Conservation (phyloP, 2,329 filamentous ascomycete genomes). For the Scedosporium dehoogii region DNA sequence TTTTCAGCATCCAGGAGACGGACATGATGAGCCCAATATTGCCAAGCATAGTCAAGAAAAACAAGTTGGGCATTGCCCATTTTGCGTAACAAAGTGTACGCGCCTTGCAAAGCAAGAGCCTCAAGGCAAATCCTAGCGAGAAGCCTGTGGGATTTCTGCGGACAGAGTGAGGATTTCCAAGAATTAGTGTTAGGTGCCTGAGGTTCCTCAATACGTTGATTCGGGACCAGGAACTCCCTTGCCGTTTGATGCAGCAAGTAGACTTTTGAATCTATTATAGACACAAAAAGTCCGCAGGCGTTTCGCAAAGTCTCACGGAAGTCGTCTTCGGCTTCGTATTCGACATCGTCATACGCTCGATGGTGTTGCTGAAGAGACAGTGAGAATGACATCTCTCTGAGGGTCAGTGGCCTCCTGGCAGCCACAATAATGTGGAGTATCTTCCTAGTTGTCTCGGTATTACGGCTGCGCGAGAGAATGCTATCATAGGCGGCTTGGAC, state of each 20-base stretch:
- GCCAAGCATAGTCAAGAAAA: conserved; percentile 11
- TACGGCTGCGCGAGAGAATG: conserved; percentile 13
- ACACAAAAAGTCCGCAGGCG: conserved; percentile 22
- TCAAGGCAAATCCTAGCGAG: not conserved
- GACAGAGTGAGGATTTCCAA: conserved; percentile 1
- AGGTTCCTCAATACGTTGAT: not conserved
- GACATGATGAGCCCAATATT: conserved; percentile 9
- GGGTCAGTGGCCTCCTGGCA: conserved; percentile 13
- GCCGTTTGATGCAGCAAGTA: conserved; percentile 21
- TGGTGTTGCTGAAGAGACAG: conserved; percentile 3
- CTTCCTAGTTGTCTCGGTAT: conserved; percentile 9
- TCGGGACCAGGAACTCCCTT: conserved; percentile 18
- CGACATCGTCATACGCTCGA: not conserved
- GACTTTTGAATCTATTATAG: conserved; percentile 13
- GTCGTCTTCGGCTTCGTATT: not conserved
- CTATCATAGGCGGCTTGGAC: conserved; percentile 17
- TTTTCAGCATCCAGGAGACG: not conserved
- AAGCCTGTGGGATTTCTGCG: not conserved
- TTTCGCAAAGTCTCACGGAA: conserved; percentile 12
- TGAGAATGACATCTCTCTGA: conserved; percentile 14
- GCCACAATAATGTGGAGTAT: conserved; percentile 16
- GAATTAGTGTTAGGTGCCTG: not conserved
- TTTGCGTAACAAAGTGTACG: not conserved
- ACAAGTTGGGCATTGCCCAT: not conserved
- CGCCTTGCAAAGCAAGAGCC: too few species aligned